Base-by-base conservation (phyloP, 192 early-diverging fungal species). In the Backusella macrospora region DNA sequence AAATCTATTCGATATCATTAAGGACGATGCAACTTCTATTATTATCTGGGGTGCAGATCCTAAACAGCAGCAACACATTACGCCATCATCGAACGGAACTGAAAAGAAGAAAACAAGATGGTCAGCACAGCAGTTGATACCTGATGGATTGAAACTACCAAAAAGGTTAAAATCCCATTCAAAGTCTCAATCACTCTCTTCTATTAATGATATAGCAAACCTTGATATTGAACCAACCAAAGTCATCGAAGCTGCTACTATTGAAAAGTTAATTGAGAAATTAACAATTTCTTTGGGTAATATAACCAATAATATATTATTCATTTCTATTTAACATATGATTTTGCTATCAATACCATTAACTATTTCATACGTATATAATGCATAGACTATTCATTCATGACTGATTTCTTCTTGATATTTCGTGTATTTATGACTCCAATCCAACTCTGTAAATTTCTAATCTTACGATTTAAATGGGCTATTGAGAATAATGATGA, bases 371-470 rank as follows among this genome's bases (percentile, higher is more conserved):
- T n/a, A 37, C 68, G 9, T 68, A 16, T 49, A 7, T 48, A 18
- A 37, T 29, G 63, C 10, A 12, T 70, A 84, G 88, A 89, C 48
- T 88, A 89, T 73, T 81, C 79, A 6, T 87, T 88, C 40, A 75
- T 89, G 68, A 88, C 88, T 26, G 88, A 89, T 65, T 89, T 89
- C 62, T 89, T 89, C 73, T 73, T 89, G 38, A 88, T 85, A 34
- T 89, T 84, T 43, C 85, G 88, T 21, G 77, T 79, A n/a, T 89
- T 89, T 48, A 84, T 89, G 42, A 73, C 85, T 3, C 85, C 88
- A 13, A 49, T 83, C 13, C 79, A 86, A 23, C 71, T 89, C 16
- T 84, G 87, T 52, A 82, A 83, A 63, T 63, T 89, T 4, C 73
- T 89, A 15, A 79, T 88, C 37, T 73, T 86, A 23, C 81, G 88